Percentiles rank a stretch among this genome's conserved stretches.
These are phyloP conservation scores for Litchi chinensis DNA, from an alignment of 345 rosid genomes.

Conservation along the genomic window DNA sequence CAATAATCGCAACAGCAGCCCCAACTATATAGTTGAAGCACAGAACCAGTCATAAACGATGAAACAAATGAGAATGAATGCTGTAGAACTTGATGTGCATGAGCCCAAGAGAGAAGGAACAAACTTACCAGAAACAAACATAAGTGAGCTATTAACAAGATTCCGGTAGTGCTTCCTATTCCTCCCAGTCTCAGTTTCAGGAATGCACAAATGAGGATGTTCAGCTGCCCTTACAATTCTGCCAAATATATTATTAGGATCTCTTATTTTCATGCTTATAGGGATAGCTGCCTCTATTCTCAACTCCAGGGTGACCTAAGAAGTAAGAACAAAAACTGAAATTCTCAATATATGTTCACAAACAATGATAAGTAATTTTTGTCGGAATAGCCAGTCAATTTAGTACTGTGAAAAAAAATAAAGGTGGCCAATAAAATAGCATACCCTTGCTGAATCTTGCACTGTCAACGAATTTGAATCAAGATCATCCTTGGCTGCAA, in stretches of 20 bases:
- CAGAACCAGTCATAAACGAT: slow-evolving; percentile 13
- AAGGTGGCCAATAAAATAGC: slow-evolving; percentile 9
- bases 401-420: neutral
- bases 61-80: neutral
- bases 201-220: slow-evolving; percentile 69
- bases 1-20: slow-evolving; percentile 58
- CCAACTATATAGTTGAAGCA: slow-evolving; percentile 50
- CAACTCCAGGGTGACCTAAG: slow-evolving; percentile 67
- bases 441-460: slow-evolving; percentile 63
- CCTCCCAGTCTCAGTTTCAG: slow-evolving; percentile 71
- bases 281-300: slow-evolving; percentile 70
- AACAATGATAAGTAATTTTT: neutral
- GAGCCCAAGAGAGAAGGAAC: neutral
- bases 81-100: neutral
- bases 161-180: slow-evolving; percentile 57
- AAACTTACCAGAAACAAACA: slow-evolving; percentile 68
- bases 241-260: slow-evolving; percentile 48
- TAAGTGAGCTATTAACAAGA: slow-evolving; percentile 60
- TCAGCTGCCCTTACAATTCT: slow-evolving; percentile 65
- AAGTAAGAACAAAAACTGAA: slow-evolving; percentile 30
- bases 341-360: neutral
- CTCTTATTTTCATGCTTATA: slow-evolving; percentile 54
- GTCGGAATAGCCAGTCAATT: neutral
- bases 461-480: slow-evolving; percentile 60
- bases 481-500: slow-evolving; percentile 81